Conservation (phyloP, 2,329 filamentous ascomycete genomes). For the Talaromyces sp. region DNA sequence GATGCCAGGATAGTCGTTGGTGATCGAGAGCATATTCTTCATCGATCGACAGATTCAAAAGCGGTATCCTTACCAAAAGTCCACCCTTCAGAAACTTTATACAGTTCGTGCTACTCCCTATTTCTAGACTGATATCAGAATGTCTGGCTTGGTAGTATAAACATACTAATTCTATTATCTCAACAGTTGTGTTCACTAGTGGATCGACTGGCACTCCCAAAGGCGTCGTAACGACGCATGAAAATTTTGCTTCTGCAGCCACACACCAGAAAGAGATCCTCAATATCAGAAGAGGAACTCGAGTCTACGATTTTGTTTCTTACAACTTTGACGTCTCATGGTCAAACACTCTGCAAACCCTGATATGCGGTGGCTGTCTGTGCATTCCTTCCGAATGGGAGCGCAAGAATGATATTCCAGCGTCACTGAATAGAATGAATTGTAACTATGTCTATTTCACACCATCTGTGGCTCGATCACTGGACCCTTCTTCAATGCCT, state of each 20-base stretch:
- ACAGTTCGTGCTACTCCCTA: neutral
- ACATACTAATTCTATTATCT: neutral
- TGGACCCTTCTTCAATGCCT: neutral
- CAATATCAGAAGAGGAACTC: neutral
- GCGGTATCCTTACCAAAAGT: neutral
- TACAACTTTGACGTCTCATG: conserved; percentile 15
- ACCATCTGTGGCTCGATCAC: conserved; percentile 5
- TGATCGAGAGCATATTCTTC: conserved; percentile 1
- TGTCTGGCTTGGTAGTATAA: neutral
- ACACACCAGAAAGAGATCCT: neutral
- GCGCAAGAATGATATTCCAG: conserved; percentile 7
- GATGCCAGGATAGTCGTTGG: neutral
- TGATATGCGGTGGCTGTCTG: conserved; percentile 15
- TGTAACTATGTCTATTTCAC: conserved; percentile 4
- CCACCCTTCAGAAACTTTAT: neutral
- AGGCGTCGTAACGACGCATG: conserved; percentile 58
- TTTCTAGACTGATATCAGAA: neutral
- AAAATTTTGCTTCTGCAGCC: conserved; percentile 15
- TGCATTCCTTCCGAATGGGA: conserved; percentile 14
- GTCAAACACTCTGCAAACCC: conserved; percentile 13
- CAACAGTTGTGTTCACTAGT: conserved; percentile 77
- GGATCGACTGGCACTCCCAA: conserved; percentile 87
- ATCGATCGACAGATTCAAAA: neutral
- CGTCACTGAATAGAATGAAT: conserved; percentile 1
- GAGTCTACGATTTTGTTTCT: conserved; percentile 14